These are phyloP conservation scores for Pichia nanzhaoensis DNA, from an alignment of 805 yeast species.

Conservation along the genomic window DNA sequence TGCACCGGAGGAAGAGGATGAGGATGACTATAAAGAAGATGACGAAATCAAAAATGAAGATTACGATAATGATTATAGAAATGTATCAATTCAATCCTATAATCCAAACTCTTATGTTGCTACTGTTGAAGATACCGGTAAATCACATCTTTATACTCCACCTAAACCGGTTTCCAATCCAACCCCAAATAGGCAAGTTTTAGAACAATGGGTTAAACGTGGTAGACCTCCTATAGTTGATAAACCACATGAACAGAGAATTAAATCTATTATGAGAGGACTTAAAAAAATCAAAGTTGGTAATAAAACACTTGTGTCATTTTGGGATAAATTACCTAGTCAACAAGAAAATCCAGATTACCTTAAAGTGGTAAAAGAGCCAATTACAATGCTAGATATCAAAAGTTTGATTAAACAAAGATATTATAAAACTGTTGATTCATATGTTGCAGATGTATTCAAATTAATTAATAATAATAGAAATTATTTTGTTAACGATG, in stretches of 20 bases:
- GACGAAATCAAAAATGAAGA: conserved; percentile 9
- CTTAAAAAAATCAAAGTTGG: conserved; percentile 65
- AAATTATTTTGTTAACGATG: conserved; percentile 51
- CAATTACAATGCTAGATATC: conserved; percentile 65
- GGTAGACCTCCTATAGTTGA: conserved; percentile 91
- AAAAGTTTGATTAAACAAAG: conserved; percentile 80
- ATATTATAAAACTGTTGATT: conserved; percentile 68
- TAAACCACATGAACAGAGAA: conserved; percentile 86
- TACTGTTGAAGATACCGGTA: conserved; percentile 23
- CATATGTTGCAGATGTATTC: conserved; percentile 70
- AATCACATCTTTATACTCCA: conserved; percentile 24
- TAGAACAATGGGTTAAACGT: conserved; percentile 53
- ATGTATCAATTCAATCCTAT: conserved; percentile 16
- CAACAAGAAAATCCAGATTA: conserved; percentile 47
- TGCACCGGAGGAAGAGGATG: conserved; percentile 15
- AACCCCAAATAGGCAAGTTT: conserved; percentile 20
- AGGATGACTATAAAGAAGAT: conserved; percentile 7
- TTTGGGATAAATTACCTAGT: conserved; percentile 82
- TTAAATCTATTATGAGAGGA: conserved; percentile 77
- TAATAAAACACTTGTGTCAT: conserved; percentile 36
- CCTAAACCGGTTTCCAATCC: conserved; percentile 19
- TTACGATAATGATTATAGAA: conserved; percentile 13
- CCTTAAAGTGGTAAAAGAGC: conserved; percentile 47
- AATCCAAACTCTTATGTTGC: conserved; percentile 25
- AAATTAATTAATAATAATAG: conserved; percentile 71